phyloP scores from a whole-genome alignment of 129 eudicot species.

The Flaveria sonorensis region DNA sequence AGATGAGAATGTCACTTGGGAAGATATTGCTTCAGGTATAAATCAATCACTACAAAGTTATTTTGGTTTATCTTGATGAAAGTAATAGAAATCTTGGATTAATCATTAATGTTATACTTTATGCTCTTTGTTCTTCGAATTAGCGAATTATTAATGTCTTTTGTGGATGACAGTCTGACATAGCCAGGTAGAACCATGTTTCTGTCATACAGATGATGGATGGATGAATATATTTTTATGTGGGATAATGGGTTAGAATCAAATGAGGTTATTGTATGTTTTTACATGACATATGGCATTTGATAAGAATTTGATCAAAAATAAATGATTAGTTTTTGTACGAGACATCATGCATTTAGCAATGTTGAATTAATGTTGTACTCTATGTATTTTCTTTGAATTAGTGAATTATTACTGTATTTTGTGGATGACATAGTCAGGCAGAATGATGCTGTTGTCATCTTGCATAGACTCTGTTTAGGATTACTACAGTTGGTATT shows the following conservation, averaged over 20 bases:
- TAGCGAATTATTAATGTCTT: background rate
- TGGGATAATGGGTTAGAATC: background rate
- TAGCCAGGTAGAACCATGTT: background rate
- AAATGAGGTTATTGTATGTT: background rate
- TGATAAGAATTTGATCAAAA: background rate
- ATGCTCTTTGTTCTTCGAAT: constrained; percentile 11
- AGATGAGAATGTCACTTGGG: constrained; percentile 98
- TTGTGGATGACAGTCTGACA: background rate
- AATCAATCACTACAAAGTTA: background rate
- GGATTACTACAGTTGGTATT: background rate
- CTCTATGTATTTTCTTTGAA: background rate
- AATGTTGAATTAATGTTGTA: background rate
- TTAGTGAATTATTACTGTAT: no score
- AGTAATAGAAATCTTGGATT: background rate
- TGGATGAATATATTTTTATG: background rate
- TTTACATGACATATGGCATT: background rate
- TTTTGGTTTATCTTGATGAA: background rate
- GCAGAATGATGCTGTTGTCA: no score
- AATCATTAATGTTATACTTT: background rate
- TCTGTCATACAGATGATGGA: background rate
- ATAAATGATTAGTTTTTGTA: background rate
- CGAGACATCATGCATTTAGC: background rate
- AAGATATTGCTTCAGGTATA: constrained; percentile 94
- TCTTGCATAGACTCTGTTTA: no score
- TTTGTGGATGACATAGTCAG: no score